Conservation (phyloP, 1,284 basidiomycete genomes). For the Puccinia novopanici region DNA sequence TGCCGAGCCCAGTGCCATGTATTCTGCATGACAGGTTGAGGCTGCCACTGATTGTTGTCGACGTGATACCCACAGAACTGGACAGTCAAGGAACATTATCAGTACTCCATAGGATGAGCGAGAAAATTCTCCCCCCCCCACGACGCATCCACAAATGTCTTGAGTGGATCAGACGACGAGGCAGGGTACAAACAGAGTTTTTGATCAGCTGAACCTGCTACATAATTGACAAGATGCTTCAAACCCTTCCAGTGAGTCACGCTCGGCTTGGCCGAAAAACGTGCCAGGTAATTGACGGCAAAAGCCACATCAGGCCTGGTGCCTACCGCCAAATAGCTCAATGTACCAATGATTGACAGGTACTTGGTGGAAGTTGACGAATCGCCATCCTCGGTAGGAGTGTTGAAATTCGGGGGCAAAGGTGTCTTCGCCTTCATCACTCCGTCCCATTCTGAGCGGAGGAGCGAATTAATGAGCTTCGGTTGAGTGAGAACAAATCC, state of each 20-base stretch:
- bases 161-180: background rate
- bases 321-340: too few relatives aligned
- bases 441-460: background rate
- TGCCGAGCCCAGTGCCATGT: slow-evolving; percentile 20
- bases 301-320: too few relatives aligned
- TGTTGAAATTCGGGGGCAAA: background rate
- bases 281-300: background rate
- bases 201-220: background rate
- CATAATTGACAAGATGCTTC: background rate
- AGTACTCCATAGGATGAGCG: background rate
- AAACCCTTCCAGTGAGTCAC: background rate
- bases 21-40: slow-evolving; percentile 20
- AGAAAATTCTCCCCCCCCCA: slow-evolving; percentile 11
- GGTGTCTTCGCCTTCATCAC: background rate
- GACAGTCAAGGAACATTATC: background rate
- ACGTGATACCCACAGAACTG: background rate
- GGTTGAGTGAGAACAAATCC: background rate
- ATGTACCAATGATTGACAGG: too few relatives aligned
- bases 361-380: background rate
- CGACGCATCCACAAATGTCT: background rate
- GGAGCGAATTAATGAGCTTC: background rate
- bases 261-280: background rate
- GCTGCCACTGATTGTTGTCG: background rate
- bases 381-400: background rate
- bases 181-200: background rate